Base-by-base conservation (phyloP, 495 filamentous ascomycete species). In the Penicillium canariense region DNA sequence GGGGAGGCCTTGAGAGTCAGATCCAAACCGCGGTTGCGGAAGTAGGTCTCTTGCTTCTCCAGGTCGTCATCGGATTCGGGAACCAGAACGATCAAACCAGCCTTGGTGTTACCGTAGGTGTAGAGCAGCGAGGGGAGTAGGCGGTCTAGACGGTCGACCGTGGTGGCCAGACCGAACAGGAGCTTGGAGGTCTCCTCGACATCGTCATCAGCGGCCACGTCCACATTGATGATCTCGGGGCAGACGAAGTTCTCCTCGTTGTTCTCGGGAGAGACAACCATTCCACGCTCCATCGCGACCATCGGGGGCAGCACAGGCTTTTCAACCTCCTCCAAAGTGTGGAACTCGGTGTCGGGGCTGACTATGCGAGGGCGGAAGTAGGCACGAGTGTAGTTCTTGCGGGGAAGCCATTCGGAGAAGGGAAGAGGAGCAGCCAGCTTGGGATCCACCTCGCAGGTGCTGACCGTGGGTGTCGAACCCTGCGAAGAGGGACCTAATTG, bases 1-100 rank as follows among this genome's bases (percentile, higher is more conserved):
- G 77, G 76, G 17, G 80, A 81, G 31, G 71, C 62, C 32, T 80
- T 75, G 32, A 86, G 73, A 11, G 76, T 83, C 52, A 85, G 72
- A 48, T 82, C 65, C 57, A 88, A 74, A 52, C 71, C 75, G 17
- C 78, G 71, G 49, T 63, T 63, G 27, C 73, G 74, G 70, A 80
- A 78, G 49, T 76, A 77, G 38, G 68, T 67, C 55, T 80, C 70
- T 54, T 79, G 68, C 54, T 67, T 69, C 30, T 71, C 64, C 52
- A 74, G 67, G 25, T 76, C 69, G 55, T 74, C 69, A 15, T 79
- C 74, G 2, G 72, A 75, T 50, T 77, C 66, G 18, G 74, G 76
- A 30, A 78, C 74, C 30, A 81, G 63, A 52, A 79, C 78, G 40
- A 81, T 63, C 38, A 81, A 64, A 36, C 69, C 69, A 27, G 75